Percentiles rank a stretch among this genome's conserved stretches.
Conservation (phyloP, 768 basidiomycete genomes). For the Omphalotus guepiniiformis region DNA sequence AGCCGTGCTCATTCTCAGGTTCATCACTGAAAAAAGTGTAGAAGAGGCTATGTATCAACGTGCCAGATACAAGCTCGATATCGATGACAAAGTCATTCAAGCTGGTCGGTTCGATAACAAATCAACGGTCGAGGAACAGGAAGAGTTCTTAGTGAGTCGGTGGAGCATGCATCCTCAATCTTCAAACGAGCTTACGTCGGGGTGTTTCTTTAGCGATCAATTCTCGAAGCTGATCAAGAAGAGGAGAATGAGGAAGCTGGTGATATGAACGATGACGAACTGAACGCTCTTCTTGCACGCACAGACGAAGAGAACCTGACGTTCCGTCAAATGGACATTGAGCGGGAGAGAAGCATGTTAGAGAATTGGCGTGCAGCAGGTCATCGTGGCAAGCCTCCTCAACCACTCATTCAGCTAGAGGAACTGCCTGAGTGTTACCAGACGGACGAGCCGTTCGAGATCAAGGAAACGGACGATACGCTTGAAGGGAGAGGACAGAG, state of each 20-base stretch:
- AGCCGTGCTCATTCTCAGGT: conserved; percentile 91
- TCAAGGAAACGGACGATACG: conserved; percentile 53
- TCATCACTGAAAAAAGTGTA: conserved; percentile 97
- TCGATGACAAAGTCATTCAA: conserved; percentile 99
- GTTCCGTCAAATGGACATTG: conserved; percentile 80
- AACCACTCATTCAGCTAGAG: conserved; percentile 73
- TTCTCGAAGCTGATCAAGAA: conserved; percentile 86
- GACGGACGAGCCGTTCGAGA: conserved; percentile 74
- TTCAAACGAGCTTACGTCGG: background rate
- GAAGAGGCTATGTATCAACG: conserved; percentile 98
- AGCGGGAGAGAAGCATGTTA: conserved; percentile 65
- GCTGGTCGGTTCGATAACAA: conserved; percentile 99
- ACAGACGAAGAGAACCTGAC: conserved; percentile 70
- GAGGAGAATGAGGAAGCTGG: conserved; percentile 88
- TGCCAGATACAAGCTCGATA: conserved; percentile 93
- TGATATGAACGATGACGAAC: conserved; percentile 91
- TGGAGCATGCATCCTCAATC: conserved; percentile 4
- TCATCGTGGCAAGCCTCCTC: conserved; percentile 73
- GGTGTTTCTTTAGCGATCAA: conserved; percentile 59
- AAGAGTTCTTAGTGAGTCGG: conserved; percentile 86
- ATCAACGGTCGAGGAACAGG: conserved; percentile 96
- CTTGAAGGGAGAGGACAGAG: conserved; percentile 84
- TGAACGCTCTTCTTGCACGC: conserved; percentile 90
- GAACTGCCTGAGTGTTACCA: conserved; percentile 94
- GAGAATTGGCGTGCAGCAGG: conserved; percentile 70